These are phyloP conservation scores for Penicillium soppii DNA, from an alignment of 495 filamentous ascomycete genomes.

Conservation along the genomic window DNA sequence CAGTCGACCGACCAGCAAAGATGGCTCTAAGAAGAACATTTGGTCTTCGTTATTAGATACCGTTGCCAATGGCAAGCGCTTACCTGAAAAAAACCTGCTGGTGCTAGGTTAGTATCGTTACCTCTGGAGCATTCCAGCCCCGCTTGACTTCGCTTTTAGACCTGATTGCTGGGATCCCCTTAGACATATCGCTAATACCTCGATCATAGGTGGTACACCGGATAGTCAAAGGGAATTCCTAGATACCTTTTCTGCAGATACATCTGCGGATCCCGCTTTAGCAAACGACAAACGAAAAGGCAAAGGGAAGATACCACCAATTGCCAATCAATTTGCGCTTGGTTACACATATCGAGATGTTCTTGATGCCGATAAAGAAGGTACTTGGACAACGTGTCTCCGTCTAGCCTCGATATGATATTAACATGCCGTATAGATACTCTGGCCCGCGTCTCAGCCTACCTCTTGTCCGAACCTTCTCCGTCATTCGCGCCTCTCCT, in stretches of 20 bases:
- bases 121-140: slow-evolving; percentile 3
- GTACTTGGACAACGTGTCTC: slow-evolving; percentile 34
- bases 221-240: slow-evolving; percentile 90
- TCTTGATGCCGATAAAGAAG: slow-evolving; percentile 91
- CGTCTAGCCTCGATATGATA: background rate
- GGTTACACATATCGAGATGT: slow-evolving; percentile 97
- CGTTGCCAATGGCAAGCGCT: slow-evolving; percentile 83
- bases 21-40: slow-evolving; percentile 81
- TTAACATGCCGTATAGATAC: slow-evolving; percentile 57
- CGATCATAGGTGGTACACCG: slow-evolving; percentile 70
- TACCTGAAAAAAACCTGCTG: slow-evolving; percentile 90
- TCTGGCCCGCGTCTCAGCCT: slow-evolving; percentile 86
- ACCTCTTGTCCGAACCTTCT: slow-evolving; percentile 81
- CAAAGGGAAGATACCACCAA: slow-evolving; percentile 67
- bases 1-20: slow-evolving; percentile 61
- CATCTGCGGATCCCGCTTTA: slow-evolving; percentile 45
- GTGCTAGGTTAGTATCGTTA: slow-evolving; percentile 63
- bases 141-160: background rate
- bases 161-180: background rate
- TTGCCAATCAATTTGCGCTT: slow-evolving; percentile 90
- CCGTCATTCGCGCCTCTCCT: slow-evolving; percentile 81
- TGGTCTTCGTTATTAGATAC: slow-evolving; percentile 92
- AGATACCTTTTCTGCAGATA: slow-evolving; percentile 70
- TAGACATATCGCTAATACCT: slow-evolving; percentile 18
- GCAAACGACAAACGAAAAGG: slow-evolving; percentile 59